Evolutionary conservation across 805 yeast species (phyloP), one percentile per base, ranked within the genome.

Genomic region (Ogataea salicorniae): DNA sequence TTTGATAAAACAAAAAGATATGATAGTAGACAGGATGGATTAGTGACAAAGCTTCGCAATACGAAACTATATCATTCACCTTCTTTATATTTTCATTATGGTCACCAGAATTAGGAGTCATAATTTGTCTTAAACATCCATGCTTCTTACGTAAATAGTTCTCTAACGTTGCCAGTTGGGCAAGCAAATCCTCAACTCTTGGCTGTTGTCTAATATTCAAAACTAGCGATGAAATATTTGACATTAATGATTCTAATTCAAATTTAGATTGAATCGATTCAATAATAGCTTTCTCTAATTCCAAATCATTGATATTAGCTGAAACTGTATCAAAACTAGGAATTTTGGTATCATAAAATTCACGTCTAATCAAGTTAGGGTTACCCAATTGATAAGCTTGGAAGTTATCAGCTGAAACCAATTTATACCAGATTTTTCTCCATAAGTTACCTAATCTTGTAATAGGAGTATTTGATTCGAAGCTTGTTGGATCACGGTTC

Each of bases 401-500:
- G 43, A 67, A 64, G 1, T 70, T 51, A 55, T 82, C 87, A 38
- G 68, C 49, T 1, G 74, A 55, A 13, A 77, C 64, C 39, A 83
- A 61, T 26, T 68, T 65, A 57, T 72, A 74, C 87, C 87, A 83
- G 5, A 80, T 70, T 54, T 79, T 81, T 56, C 87, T 70, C 71
- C 79, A 72, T 3, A 80, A 56, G 51, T 78, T 76, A 26, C 72
- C 69, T 14, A 56, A 47, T 46, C 58, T 67, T 15, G 51, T 46
- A 6, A 46, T 36, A 9, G 47, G 41, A 2, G 45, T 36, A 9
- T 41, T n/a, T 1, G 47, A 6, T n/a, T 59, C 61, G 54, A 79
- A 79, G 37, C 69, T 68, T 41, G 71, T 74, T 0, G 90, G 89
- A 52, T 84, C 90, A 54, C 89, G 71, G 59, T 84, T 83, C 23